phyloP scores from a whole-genome alignment of 78 protist genomes.

The Planoprotostelium fungivorum region DNA sequence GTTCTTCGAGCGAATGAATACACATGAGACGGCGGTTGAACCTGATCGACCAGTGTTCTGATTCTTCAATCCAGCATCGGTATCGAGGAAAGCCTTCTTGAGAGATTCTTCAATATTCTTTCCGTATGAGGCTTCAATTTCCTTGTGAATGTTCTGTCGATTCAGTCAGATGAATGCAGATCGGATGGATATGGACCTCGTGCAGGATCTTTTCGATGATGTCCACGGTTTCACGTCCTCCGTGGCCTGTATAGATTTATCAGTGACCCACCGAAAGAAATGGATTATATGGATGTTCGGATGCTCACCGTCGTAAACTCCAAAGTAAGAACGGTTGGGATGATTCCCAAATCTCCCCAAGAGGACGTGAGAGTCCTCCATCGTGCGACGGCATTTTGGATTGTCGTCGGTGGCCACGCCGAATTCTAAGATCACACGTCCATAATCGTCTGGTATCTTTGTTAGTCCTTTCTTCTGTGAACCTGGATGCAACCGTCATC shows the following conservation, averaged over 20 bases:
- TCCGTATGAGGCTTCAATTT: not conserved
- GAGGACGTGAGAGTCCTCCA: not conserved
- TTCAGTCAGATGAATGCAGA: not conserved
- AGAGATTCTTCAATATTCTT: not conserved
- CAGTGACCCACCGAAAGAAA: not conserved
- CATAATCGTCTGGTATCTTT: not conserved
- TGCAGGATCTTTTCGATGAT: not conserved
- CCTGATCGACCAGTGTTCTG: not conserved
- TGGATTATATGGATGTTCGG: too few species aligned
- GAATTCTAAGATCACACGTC: not conserved
- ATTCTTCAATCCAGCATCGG: not conserved
- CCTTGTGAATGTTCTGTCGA: not conserved
- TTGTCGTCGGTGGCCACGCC: not conserved
- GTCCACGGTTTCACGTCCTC: not conserved
- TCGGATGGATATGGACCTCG: not conserved
- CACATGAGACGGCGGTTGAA: not conserved
- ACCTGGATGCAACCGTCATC: not conserved
- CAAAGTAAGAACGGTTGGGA: not conserved
- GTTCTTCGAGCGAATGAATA: not conserved
- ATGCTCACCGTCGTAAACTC: not conserved
- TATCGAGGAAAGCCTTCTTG: not conserved
- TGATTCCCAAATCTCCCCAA: not conserved
- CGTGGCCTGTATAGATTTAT: not conserved
- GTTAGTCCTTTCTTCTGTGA: not conserved
- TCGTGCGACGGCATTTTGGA: not conserved